phyloP scores from a whole-genome alignment of 306 rosid genomes.

The Cucurbita pepo region DNA sequence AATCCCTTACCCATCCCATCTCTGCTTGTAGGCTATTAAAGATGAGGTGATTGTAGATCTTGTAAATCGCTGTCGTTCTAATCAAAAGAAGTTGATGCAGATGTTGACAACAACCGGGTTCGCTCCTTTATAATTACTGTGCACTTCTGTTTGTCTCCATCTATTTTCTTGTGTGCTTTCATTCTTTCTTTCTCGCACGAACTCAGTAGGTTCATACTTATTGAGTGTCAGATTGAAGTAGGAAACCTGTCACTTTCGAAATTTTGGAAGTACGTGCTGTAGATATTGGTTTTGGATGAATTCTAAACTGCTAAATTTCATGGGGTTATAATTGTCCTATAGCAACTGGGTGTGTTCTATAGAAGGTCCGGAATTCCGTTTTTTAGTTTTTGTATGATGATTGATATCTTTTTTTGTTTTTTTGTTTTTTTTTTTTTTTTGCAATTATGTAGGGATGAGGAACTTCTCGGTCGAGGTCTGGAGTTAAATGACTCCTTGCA shows the following conservation, averaged over 20 bases:
- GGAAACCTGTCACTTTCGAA: neutral
- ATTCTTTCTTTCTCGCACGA: neutral
- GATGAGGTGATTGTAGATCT: slow-evolving; percentile 88
- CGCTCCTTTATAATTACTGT: slow-evolving; percentile 13
- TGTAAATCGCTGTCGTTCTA: slow-evolving; percentile 67
- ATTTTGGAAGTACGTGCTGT: neutral
- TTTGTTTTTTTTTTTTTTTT: neutral
- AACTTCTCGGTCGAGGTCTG: slow-evolving; percentile 83
- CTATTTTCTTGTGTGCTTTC: neutral
- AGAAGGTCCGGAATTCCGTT: neutral
- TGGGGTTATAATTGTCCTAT: neutral
- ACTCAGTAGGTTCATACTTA: neutral
- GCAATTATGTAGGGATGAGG: slow-evolving; percentile 62
- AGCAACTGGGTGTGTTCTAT: neutral
- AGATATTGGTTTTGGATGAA: neutral
- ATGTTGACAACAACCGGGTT: slow-evolving; percentile 96
- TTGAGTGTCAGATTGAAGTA: neutral
- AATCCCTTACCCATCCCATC: neutral
- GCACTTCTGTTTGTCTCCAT: neutral
- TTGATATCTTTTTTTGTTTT: neutral
- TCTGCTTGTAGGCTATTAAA: slow-evolving; percentile 50
- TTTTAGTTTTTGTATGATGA: neutral
- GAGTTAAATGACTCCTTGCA: slow-evolving; percentile 75
- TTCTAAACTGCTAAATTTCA: neutral
- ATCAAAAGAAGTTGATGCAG: slow-evolving; percentile 89